phyloP scores from a whole-genome alignment of 352 stramenopile genomes.

The Phytophthora cactorum region DNA sequence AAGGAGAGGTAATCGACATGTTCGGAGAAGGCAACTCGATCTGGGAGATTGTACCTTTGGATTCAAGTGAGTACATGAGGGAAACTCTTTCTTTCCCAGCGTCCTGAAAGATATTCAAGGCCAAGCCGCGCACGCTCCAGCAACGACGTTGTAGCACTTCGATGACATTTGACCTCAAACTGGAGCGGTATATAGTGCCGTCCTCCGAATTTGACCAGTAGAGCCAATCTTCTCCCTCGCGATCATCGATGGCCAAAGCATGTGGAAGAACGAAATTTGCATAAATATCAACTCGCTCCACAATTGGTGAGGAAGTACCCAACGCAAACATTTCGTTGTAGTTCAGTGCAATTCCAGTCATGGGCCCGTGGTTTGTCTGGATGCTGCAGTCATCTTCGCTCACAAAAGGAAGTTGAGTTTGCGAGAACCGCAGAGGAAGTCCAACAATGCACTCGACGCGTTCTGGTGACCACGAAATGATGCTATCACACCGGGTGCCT shows the following conservation, averaged over 20 bases:
- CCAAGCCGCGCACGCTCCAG: slow-evolving; percentile 66
- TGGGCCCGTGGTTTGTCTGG: slow-evolving; percentile 48
- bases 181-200: slow-evolving; percentile 69
- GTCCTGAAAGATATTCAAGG: slow-evolving; percentile 11
- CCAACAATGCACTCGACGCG: slow-evolving; percentile 67
- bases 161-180: slow-evolving; percentile 48
- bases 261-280: slow-evolving; percentile 47
- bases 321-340: slow-evolving; percentile 59
- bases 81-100: slow-evolving; percentile 2
- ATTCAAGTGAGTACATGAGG: slow-evolving; percentile 67
- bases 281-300: slow-evolving; percentile 53
- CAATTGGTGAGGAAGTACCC: slow-evolving; percentile 55
- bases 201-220: slow-evolving; percentile 81
- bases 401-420: slow-evolving; percentile 22
- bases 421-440: slow-evolving; percentile 39
- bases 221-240: slow-evolving; percentile 42
- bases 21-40: slow-evolving; percentile 11
- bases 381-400: slow-evolving; percentile 52
- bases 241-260: slow-evolving; percentile 52
- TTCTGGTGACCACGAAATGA: slow-evolving; percentile 47
- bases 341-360: slow-evolving; percentile 51
- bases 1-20: slow-evolving; percentile 5
- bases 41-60: slow-evolving; percentile 56
- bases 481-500: slow-evolving; percentile 46
- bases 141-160: slow-evolving; percentile 44